These are phyloP conservation scores for Xylaria polymorpha DNA, from an alignment of 2,329 filamentous ascomycete genomes.

Conservation along the genomic window DNA sequence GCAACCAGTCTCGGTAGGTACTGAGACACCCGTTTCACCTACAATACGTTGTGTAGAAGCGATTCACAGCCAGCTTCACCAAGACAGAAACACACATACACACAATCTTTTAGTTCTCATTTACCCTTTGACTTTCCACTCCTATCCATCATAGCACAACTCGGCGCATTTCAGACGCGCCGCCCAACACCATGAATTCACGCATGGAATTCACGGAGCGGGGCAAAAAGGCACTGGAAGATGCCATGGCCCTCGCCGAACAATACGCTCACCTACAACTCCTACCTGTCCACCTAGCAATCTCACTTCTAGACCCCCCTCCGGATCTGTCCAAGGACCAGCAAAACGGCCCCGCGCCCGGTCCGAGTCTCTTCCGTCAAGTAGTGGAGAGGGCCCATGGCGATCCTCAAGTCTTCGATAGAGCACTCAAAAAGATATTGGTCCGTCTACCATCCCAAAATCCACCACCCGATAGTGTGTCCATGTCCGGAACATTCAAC, in stretches of 20 bases:
- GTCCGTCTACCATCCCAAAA: conserved; percentile 94
- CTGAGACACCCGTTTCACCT: neutral
- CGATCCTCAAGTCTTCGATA: conserved; percentile 88
- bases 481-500: conserved; percentile 83
- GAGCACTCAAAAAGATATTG: conserved; percentile 89
- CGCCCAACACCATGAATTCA: conserved; percentile 69
- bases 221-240: conserved; percentile 88
- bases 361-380: conserved; percentile 88
- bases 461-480: conserved; percentile 88
- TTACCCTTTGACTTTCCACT: conserved; percentile 1
- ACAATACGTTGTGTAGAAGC: conserved; percentile 20
- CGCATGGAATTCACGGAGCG: conserved; percentile 94
- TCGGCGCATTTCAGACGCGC: conserved; percentile 38
- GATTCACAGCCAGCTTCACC: conserved; percentile 9
- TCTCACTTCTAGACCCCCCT: conserved; percentile 80
- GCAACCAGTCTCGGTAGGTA: neutral
- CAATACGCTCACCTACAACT: conserved; percentile 94
- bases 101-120: conserved; percentile 33
- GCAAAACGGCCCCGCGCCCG: conserved; percentile 76
- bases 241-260: conserved; percentile 87
- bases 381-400: conserved; percentile 94
- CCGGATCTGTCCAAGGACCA: conserved; percentile 84
- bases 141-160: conserved; percentile 34
- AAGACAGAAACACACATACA: conserved; percentile 14
- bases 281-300: conserved; percentile 88